Evolutionary conservation across 139 green algal species (phyloP).

Genomic region (Tetraselmis chui): DNA sequence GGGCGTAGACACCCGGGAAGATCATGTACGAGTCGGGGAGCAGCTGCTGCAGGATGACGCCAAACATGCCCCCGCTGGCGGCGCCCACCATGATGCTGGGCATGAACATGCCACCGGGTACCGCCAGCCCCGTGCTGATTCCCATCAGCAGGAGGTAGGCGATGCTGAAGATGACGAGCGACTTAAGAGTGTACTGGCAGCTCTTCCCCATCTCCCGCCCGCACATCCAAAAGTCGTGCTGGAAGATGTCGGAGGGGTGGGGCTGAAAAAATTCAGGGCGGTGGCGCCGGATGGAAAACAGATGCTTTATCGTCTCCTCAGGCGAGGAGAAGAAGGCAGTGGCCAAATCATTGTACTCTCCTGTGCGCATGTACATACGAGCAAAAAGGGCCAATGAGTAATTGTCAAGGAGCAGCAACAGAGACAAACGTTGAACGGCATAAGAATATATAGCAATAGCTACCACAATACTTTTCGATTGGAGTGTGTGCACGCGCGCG

Average conservation of each 20-base stretch:
- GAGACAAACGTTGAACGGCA: too few species aligned
- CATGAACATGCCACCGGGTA: constrained; percentile 90
- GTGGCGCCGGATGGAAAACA: constrained; percentile 53
- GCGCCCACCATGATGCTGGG: constrained; percentile 73
- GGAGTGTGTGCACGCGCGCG: too few species aligned
- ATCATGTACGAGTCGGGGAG: constrained; percentile 53
- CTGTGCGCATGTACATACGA: neutral
- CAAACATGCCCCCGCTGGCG: constrained; percentile 57
- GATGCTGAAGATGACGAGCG: constrained; percentile 43
- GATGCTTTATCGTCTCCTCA: constrained; percentile 61
- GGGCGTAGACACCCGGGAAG: constrained; percentile 65
- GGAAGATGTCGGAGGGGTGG: neutral
- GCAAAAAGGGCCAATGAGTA: too few species aligned
- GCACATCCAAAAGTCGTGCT: neutral
- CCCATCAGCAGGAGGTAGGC: constrained; percentile 75
- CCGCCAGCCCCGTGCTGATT: constrained; percentile 54
- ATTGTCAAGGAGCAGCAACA: too few species aligned
- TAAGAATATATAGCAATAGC: too few species aligned
- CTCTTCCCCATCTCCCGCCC: neutral
- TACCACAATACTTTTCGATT: too few species aligned
- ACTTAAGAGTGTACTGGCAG: constrained; percentile 50
- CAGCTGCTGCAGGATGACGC: constrained; percentile 47
- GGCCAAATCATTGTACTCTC: constrained; percentile 79
- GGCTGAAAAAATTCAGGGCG: neutral
- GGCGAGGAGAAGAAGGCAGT: constrained; percentile 65